Percentiles rank a stretch among this genome's conserved stretches.
phyloP scores from a whole-genome alignment of 2,329 filamentous ascomycete genomes.

The Hypomyces perniciosus region DNA sequence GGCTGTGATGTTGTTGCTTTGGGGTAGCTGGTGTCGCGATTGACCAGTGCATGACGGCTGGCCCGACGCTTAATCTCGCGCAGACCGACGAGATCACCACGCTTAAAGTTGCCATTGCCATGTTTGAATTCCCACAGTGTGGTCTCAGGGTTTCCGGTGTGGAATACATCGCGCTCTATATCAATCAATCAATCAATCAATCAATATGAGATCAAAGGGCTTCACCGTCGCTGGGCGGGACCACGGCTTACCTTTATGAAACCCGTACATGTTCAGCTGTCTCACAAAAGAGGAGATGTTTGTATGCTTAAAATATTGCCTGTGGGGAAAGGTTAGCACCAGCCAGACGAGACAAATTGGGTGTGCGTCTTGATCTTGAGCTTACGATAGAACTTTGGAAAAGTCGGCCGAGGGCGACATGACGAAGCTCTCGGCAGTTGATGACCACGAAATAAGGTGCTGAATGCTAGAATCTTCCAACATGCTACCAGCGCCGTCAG shows the following conservation, averaged over 20 bases:
- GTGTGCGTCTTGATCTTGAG: slow-evolving; percentile 21
- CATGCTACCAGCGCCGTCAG: slow-evolving; percentile 59
- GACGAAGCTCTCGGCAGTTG: slow-evolving; percentile 90
- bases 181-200: not conserved
- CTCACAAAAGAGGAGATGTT: slow-evolving; percentile 98
- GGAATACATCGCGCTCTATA: slow-evolving; percentile 93
- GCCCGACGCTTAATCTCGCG: slow-evolving; percentile 94
- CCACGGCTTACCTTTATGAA: slow-evolving; percentile 75
- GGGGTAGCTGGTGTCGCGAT: slow-evolving; percentile 78
- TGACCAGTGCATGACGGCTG: slow-evolving; percentile 86
- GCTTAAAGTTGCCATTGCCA: slow-evolving; percentile 93
- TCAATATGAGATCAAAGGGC: too few relatives aligned
- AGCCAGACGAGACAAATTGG: not conserved
- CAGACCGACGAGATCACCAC: slow-evolving; percentile 83
- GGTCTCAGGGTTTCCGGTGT: slow-evolving; percentile 87
- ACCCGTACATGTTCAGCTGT: slow-evolving; percentile 98
- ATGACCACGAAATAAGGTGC: slow-evolving; percentile 95
- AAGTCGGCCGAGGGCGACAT: slow-evolving; percentile 98
- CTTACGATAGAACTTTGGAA: slow-evolving; percentile 94
- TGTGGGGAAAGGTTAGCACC: slow-evolving; percentile 31
- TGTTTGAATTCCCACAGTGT: slow-evolving; percentile 99
- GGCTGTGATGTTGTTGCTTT: slow-evolving; percentile 73
- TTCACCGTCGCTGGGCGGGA: too few relatives aligned
- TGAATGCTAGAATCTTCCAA: slow-evolving; percentile 89
- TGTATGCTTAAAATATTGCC: slow-evolving; percentile 98